A percentile compares a stretch with the other conserved stretches of the same genome.
These are phyloP conservation scores for Ustilago sp. DNA, from an alignment of 1,284 basidiomycete species.

Conservation along the genomic window DNA sequence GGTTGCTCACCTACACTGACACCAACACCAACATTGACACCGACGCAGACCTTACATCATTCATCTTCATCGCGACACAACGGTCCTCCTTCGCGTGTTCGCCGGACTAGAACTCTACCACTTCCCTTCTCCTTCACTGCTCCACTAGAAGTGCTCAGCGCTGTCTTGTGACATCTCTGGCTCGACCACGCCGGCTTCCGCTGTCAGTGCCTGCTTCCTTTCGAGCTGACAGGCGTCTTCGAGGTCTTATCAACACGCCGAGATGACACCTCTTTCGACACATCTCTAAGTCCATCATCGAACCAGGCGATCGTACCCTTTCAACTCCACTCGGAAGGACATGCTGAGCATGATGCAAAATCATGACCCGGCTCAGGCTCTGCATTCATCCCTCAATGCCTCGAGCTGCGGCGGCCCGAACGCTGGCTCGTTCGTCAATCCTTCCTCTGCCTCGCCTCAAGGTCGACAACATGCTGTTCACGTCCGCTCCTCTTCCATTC, in stretches of 20 bases:
- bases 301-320: neutral
- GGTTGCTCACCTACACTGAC: slow-evolving; percentile 24
- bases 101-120: neutral
- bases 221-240: neutral
- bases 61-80: slow-evolving; percentile 1
- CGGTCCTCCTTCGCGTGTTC: neutral
- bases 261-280: neutral
- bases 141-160: neutral
- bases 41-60: neutral
- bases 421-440: neutral
- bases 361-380: neutral
- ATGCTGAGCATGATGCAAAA: slow-evolving; percentile 20
- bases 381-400: neutral
- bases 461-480: slow-evolving; percentile 25
- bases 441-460: slow-evolving; percentile 8
- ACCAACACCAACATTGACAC: slow-evolving; percentile 20
- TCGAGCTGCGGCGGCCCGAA: neutral
- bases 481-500: slow-evolving; percentile 39
- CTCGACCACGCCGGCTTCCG: neutral
- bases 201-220: neutral
- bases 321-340: neutral
- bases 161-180: neutral
- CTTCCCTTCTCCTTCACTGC: neutral
- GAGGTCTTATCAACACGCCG: neutral
- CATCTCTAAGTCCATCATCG: neutral